phyloP scores from a whole-genome alignment of 2,329 filamentous ascomycete species.

The Fusarium sp. region DNA sequence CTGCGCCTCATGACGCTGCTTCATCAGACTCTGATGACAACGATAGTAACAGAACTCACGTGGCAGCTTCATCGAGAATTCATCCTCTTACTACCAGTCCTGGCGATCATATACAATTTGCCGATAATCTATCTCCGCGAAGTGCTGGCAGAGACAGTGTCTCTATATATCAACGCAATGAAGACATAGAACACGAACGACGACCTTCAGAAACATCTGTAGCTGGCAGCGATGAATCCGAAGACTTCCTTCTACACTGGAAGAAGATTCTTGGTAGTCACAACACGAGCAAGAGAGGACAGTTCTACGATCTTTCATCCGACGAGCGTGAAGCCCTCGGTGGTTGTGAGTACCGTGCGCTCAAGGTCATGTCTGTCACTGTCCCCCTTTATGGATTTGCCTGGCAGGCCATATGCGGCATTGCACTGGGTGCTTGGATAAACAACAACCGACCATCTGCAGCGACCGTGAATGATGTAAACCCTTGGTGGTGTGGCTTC shows the following conservation, averaged over 20 bases:
- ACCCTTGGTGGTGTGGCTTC: conserved; percentile 75
- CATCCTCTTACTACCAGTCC: conserved; percentile 22
- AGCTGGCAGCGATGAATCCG: conserved; percentile 41
- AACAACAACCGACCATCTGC: conserved; percentile 61
- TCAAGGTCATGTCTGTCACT: conserved; percentile 68
- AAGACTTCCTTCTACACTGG: conserved; percentile 48
- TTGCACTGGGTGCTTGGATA: conserved; percentile 73
- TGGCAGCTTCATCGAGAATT: conserved; percentile 28
- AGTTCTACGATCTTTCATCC: conserved; percentile 65
- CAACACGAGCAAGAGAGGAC: conserved; percentile 63
- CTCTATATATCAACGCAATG: conserved; percentile 41
- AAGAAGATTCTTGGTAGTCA: conserved; percentile 52
- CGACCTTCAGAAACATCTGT: conserved; percentile 41
- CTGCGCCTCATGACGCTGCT: conserved; percentile 34
- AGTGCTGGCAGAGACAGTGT: conserved; percentile 16
- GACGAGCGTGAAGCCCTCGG: conserved; percentile 69
- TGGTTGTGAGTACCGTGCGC: conserved; percentile 72
- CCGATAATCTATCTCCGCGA: conserved; percentile 10
- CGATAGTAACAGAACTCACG: conserved; percentile 40
- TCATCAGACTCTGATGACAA: conserved; percentile 39
- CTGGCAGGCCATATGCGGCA: conserved; percentile 69
- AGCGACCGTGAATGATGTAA: conserved; percentile 66
- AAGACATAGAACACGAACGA: conserved; percentile 12
- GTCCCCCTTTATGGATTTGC: conserved; percentile 70
- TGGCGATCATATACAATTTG: conserved; percentile 42